Evolutionary conservation across 2,329 filamentous ascomycete genomes (phyloP).

Genomic region (Xylaria sp.): DNA sequence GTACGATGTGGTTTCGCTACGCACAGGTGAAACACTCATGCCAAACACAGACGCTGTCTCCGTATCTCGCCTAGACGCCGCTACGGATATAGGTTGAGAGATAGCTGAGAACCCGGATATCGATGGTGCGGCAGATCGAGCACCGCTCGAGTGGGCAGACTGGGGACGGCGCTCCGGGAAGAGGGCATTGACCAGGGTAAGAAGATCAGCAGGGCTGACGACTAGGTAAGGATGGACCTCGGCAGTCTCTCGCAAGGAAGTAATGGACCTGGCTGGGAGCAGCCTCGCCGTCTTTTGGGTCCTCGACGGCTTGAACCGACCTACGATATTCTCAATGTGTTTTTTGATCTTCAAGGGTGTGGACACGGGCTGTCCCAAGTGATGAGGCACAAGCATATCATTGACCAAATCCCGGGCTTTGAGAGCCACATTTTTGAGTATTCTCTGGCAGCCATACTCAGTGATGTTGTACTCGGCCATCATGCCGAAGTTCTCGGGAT

Average conservation of each 20-base stretch:
- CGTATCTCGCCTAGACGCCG: slow-evolving; percentile 59
- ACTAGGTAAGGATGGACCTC: slow-evolving; percentile 83
- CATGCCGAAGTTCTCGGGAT: slow-evolving; percentile 81
- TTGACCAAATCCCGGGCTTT: slow-evolving; percentile 80
- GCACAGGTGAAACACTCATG: slow-evolving; percentile 73
- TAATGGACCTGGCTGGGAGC: slow-evolving; percentile 73
- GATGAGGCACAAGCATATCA: slow-evolving; percentile 66
- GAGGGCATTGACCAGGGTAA: slow-evolving; percentile 80
- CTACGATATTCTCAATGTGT: slow-evolving; percentile 75
- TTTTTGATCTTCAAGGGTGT: slow-evolving; percentile 67
- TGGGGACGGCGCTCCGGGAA: slow-evolving; percentile 76
- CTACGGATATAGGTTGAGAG: slow-evolving; percentile 71
- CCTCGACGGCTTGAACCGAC: slow-evolving; percentile 63
- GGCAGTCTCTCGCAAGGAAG: slow-evolving; percentile 74
- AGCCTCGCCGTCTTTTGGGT: slow-evolving; percentile 62
- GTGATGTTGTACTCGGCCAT: slow-evolving; percentile 92
- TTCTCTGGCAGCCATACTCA: slow-evolving; percentile 85
- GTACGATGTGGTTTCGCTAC: slow-evolving; percentile 71
- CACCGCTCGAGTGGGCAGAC: slow-evolving; percentile 65
- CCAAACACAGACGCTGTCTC: slow-evolving; percentile 75
- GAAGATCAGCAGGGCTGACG: slow-evolving; percentile 77
- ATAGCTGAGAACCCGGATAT: slow-evolving; percentile 70
- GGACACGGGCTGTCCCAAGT: slow-evolving; percentile 62
- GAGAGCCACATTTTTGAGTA: slow-evolving; percentile 78
- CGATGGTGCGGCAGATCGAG: slow-evolving; percentile 70